Evolutionary conservation across 495 filamentous ascomycete species (phyloP).

Genomic region (Bacidia gigantensis): DNA sequence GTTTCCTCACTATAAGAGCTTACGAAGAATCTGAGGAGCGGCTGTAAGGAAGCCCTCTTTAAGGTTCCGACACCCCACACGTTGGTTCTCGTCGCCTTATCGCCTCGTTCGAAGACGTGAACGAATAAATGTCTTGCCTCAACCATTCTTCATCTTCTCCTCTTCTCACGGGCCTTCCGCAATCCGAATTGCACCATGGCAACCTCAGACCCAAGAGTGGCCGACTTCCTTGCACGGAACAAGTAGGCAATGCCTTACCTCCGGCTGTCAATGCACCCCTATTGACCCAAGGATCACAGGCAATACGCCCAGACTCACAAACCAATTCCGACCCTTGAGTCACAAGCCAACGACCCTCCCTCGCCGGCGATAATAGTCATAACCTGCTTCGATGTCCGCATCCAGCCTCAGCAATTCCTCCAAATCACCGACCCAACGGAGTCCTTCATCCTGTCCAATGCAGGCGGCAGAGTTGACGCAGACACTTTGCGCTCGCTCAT

Average conservation of each 20-base stretch:
- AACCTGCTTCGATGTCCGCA: neutral
- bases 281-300: neutral
- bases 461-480: conserved; percentile 2
- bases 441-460: neutral
- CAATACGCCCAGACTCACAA: neutral
- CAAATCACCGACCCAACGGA: neutral
- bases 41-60: neutral
- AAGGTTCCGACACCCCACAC: neutral
- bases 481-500: neutral
- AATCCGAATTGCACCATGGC: neutral
- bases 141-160: too few relatives aligned
- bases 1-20: too few relatives aligned
- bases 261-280: neutral
- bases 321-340: neutral
- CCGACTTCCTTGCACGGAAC: neutral
- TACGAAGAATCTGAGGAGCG: neutral
- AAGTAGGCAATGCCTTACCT: too few relatives aligned
- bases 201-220: neutral
- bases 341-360: neutral
- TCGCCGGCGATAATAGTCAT: neutral
- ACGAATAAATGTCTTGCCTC: too few relatives aligned
- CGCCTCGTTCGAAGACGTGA: neutral
- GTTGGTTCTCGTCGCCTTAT: neutral
- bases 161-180: too few relatives aligned
- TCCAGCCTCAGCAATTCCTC: neutral